Evolutionary conservation across 2,329 filamentous ascomycete species (phyloP).

Genomic region (Pseudogymnoascus verrucosus): DNA sequence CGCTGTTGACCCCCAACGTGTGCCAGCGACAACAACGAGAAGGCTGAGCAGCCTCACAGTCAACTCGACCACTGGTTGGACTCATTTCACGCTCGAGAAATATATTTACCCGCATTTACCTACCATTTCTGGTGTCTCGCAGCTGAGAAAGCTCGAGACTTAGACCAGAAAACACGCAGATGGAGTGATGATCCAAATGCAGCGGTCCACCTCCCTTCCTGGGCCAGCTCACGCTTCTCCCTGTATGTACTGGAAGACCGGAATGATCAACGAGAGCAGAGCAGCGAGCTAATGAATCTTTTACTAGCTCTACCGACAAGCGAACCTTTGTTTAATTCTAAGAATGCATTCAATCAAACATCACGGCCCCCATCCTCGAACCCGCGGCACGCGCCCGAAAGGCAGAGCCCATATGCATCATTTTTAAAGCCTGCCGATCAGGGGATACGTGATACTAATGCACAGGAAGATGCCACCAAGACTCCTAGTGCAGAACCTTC

Average conservation of each 20-base stretch:
- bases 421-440: constrained; percentile 7
- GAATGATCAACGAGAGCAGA: background rate
- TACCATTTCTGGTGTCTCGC: constrained; percentile 12
- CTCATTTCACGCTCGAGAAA: background rate
- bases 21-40: constrained; percentile 7
- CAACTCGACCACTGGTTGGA: constrained; percentile 4
- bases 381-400: background rate
- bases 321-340: constrained; percentile 3
- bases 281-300: background rate
- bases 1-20: constrained; percentile 10
- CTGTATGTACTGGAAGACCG: constrained; percentile 22
- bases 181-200: constrained; percentile 30
- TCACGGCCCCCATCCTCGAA: background rate
- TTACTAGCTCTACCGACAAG: background rate
- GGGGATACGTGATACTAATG: constrained; percentile 6
- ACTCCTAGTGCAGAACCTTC: background rate
- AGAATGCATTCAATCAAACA: constrained; percentile 1
- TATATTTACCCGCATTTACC: background rate
- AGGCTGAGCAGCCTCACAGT: constrained; percentile 8
- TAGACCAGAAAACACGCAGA: constrained; percentile 17
- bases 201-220: constrained; percentile 29
- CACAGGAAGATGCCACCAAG: constrained; percentile 8
- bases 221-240: constrained; percentile 28
- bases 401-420: background rate
- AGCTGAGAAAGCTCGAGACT: constrained; percentile 15